These are phyloP conservation scores for Pyricularia grisea DNA, from an alignment of 2,329 filamentous ascomycete genomes.

Conservation along the genomic window DNA sequence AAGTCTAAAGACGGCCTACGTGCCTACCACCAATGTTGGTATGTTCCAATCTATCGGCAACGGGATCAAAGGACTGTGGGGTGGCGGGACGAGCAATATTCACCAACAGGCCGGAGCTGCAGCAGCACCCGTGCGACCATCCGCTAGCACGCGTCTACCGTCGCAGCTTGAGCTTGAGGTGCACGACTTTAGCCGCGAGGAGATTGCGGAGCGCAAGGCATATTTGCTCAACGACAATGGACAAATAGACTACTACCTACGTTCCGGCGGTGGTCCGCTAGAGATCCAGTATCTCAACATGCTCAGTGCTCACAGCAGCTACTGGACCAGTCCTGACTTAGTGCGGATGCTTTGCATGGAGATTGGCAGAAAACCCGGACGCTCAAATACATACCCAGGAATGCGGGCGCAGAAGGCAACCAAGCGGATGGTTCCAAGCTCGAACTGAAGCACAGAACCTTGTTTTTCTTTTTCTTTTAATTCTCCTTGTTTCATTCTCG, in stretches of 20 bases:
- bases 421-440: constrained; percentile 22
- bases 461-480: not conserved
- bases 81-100: constrained; percentile 8
- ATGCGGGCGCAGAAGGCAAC: constrained; percentile 49
- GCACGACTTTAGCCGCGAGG: constrained; percentile 87
- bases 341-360: constrained; percentile 86
- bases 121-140: constrained; percentile 15
- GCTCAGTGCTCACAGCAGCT: constrained; percentile 89
- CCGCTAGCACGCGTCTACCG: constrained; percentile 34
- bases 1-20: constrained; percentile 65
- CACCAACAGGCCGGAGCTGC: constrained; percentile 9
- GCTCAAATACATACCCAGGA: constrained; percentile 43
- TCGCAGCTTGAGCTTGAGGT: constrained; percentile 84
- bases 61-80: constrained; percentile 43
- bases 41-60: constrained; percentile 57
- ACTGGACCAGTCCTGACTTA: constrained; percentile 84
- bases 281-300: constrained; percentile 97
- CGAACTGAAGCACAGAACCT: not conserved
- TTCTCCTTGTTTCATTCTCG: not conserved
- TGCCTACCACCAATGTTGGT: constrained; percentile 63
- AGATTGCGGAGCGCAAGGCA: constrained; percentile 83
- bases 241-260: constrained; percentile 85
- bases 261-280: constrained; percentile 73
- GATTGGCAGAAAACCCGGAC: constrained; percentile 66
- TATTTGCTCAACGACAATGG: constrained; percentile 90